Base-by-base conservation (phyloP, 768 basidiomycete species). In the Suillus decipiens region DNA sequence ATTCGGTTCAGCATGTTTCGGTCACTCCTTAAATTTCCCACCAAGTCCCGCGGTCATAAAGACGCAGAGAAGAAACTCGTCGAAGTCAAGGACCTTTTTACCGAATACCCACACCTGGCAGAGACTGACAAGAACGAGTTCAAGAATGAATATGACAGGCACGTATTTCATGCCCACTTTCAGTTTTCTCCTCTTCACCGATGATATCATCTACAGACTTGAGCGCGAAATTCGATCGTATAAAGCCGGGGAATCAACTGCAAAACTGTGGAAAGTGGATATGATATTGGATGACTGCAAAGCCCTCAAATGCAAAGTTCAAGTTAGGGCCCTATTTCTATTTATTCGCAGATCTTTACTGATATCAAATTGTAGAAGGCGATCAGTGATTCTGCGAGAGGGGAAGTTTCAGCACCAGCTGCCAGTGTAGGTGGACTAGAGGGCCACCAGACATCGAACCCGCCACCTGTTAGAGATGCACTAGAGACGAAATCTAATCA, bases 11-110 rank as follows among this genome's bases (percentile, higher is more conserved):
- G 6, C 56, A 57, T 57, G 56, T 17, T 57, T 39, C 56, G 24
- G 10, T 57, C 56, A 7, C 37, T 57, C 39, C 28, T 39, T 19
- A 24, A 24, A 31, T 19, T 28, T 10, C 17, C 28, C 56, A 28
- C 28, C 24, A 57, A 57, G 56, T 3, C 24, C 6, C 39, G 6
- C 28, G 11, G 10, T 19, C 39, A 41, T 28, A 17, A 41, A 41
- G 56, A 57, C 3, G 24, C 56, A 57, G 56, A 57, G 24, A 57
- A 57, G 24, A 39, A 57, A 57, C 56, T 57, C 24, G 11, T 11
- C 12, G 39, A 57, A 19, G 56, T 41, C 39, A 28, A 19, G 36
- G 17, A 28, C 17, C 39, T 57, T 57, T 41, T 37, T 17, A 41
- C 55, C 24, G 11, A 56, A 39, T 28, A 56, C 37, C 24, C 55